A percentile compares a stretch with the other conserved stretches of the same genome.
Conservation (phyloP, 176 grass and related monocot species). For the Carex scoparia region DNA sequence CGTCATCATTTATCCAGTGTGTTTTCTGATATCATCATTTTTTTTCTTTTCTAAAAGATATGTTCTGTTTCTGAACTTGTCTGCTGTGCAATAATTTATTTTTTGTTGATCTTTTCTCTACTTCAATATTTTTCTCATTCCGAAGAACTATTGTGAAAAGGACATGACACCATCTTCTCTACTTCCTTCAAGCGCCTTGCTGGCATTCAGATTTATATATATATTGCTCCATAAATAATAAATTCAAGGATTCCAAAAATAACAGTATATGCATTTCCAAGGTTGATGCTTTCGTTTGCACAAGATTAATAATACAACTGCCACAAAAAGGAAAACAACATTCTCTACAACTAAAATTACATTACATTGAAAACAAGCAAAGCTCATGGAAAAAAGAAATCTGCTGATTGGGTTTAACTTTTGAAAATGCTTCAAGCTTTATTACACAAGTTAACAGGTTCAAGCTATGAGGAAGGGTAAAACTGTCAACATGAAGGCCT, state of each 20-base stretch:
- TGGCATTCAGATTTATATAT: background rate
- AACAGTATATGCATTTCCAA: background rate
- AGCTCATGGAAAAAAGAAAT: background rate
- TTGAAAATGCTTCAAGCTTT: background rate
- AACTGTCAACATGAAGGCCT: slow-evolving; percentile 82
- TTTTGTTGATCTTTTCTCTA: background rate
- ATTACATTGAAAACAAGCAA: background rate
- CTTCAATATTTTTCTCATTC: background rate
- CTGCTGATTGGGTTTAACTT: background rate
- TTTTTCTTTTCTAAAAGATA: too few relatives aligned
- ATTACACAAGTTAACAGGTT: background rate
- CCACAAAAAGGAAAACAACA: background rate
- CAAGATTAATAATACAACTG: slow-evolving; percentile 8
- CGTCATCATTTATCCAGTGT: too few relatives aligned
- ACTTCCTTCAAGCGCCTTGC: background rate
- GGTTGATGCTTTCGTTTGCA: background rate
- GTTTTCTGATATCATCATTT: too few relatives aligned
- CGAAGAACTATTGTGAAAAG: background rate
- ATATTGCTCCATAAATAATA: background rate
- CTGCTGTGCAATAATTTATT: too few relatives aligned
- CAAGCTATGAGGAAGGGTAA: slow-evolving; percentile 81
- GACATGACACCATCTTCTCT: background rate
- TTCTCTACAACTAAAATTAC: slow-evolving; percentile 16
- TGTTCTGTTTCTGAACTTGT: too few relatives aligned
- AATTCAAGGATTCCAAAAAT: background rate